Percentiles rank a stretch among this genome's conserved stretches.
Conservation (phyloP, 208 protist genomes). For the Acanthamoeba royreba region DNA sequence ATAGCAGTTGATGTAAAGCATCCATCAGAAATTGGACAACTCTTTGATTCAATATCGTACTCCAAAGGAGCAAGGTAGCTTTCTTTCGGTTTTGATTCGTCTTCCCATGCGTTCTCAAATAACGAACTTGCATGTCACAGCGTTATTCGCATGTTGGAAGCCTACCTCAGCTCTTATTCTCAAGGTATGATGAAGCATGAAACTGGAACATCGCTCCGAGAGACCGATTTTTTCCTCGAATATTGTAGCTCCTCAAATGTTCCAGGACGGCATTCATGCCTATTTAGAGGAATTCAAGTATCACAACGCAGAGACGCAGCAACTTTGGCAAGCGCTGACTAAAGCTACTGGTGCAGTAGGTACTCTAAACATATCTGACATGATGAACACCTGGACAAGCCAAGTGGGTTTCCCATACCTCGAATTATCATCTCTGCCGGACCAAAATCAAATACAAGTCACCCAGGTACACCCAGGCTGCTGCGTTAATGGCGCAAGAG, state of each 20-base stretch:
- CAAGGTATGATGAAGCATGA: background rate
- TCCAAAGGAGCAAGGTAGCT: constrained; percentile 51
- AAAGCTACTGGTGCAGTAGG: constrained; percentile 80
- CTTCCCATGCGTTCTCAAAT: background rate
- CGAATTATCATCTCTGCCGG: background rate
- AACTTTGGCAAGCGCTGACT: constrained; percentile 91
- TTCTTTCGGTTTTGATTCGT: background rate
- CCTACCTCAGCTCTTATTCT: background rate
- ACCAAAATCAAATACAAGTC: background rate
- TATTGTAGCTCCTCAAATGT: background rate
- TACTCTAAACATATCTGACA: constrained; percentile 40
- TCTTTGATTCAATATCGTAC: constrained; percentile 70
- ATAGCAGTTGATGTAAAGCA: constrained; percentile 90
- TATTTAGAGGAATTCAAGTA: constrained; percentile 82
- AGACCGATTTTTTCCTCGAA: background rate
- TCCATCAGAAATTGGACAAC: constrained; percentile 75
- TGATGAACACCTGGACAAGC: constrained; percentile 90
- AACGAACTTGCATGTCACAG: background rate
- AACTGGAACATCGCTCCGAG: background rate
- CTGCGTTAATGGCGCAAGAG: background rate
- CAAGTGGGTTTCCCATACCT: constrained; percentile 82
- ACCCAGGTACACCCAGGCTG: background rate
- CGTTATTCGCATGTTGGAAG: background rate
- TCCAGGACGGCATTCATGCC: background rate
- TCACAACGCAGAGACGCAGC: constrained; percentile 87